A percentile compares a stretch with the other conserved stretches of the same genome.
Evolutionary conservation across 176 grass and related monocot genomes (phyloP).

Genomic region (Triticum timopheevii): DNA sequence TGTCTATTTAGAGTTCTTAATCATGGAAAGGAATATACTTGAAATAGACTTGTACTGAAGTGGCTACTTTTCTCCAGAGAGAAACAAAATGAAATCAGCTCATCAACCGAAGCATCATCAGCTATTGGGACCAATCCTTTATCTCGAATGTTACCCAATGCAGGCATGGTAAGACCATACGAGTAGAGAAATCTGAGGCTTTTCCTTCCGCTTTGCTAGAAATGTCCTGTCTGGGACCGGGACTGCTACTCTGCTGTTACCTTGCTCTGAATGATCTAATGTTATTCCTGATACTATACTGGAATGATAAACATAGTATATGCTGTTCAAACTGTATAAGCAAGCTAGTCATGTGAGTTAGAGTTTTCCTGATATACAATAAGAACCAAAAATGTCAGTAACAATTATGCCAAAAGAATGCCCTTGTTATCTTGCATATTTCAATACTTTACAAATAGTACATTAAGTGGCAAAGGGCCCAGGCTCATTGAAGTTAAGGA

Average conservation of each 20-base stretch:
- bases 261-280: not conserved
- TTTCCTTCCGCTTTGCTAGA: conserved; percentile 2
- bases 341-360: not conserved
- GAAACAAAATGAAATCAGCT: conserved; percentile 36
- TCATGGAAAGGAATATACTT: conserved; percentile 15
- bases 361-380: conserved; percentile 4
- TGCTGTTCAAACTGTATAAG: conserved; percentile 17
- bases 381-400: conserved; percentile 6
- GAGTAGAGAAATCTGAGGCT: not conserved
- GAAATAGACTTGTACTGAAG: conserved; percentile 20
- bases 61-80: conserved; percentile 34
- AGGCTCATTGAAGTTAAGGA: conserved; percentile 23
- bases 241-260: conserved; percentile 1
- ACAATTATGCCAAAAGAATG: not conserved
- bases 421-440: not conserved
- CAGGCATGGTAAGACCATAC: conserved; percentile 27
- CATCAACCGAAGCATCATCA: conserved; percentile 20
- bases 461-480: conserved; percentile 7
- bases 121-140: conserved; percentile 1
- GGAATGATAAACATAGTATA: not conserved
- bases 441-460: conserved; percentile 1
- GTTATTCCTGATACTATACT: conserved; percentile 16
- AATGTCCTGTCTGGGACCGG: not conserved
- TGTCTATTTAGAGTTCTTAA: conserved; percentile 12
- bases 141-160: conserved; percentile 24